These are phyloP conservation scores for Schizosaccharomyces lindneri DNA, from an alignment of 805 yeast species.

Conservation along the genomic window DNA sequence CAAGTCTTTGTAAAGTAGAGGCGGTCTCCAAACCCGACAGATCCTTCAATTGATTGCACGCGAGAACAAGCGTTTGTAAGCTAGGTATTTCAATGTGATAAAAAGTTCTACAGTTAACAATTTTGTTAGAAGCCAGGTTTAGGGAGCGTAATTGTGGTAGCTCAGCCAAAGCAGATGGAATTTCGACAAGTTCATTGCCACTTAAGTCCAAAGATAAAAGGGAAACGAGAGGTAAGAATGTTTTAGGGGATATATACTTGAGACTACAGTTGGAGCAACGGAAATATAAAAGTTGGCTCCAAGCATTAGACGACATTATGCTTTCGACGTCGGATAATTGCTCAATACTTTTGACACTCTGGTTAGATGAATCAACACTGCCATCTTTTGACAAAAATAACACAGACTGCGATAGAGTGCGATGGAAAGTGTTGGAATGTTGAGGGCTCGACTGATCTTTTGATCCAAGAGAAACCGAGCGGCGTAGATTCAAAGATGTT, in stretches of 20 bases:
- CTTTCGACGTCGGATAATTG: background rate
- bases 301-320: background rate
- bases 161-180: slow-evolving; percentile 31
- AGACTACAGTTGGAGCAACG: background rate
- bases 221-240: slow-evolving; percentile 2
- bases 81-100: slow-evolving; percentile 8
- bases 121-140: slow-evolving; percentile 37
- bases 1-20: slow-evolving; percentile 8
- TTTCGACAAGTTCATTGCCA: slow-evolving; percentile 22
- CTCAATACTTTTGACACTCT: background rate
- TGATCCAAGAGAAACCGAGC: background rate
- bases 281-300: background rate
- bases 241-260: background rate
- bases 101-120: slow-evolving; percentile 6
- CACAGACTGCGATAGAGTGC: background rate
- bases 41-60: slow-evolving; percentile 9
- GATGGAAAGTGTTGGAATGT: background rate
- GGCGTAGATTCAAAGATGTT: background rate
- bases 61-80: slow-evolving; percentile 8
- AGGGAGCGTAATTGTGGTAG: slow-evolving; percentile 29
- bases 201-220: slow-evolving; percentile 29
- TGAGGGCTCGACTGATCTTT: background rate
- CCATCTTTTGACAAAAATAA: background rate
- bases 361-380: background rate
- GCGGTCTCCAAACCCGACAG: slow-evolving; percentile 10